Base-by-base conservation (phyloP, 495 filamentous ascomycete species). In the Aspergillus diversus region DNA sequence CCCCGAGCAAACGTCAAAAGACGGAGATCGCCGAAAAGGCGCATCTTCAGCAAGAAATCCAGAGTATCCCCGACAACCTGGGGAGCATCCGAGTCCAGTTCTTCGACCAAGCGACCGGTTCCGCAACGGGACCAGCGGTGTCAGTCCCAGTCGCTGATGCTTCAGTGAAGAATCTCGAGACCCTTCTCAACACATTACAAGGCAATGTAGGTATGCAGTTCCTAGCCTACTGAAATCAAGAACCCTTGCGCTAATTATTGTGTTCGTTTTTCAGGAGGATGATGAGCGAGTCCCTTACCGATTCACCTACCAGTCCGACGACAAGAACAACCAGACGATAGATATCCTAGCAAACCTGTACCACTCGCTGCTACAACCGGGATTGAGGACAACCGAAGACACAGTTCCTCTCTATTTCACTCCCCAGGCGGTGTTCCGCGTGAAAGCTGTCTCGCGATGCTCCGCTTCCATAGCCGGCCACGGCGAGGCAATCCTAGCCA, bases 381-480 rank as follows among this genome's bases (percentile, higher is more conserved):
- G 86, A 0, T 66, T 87, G 42, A 87, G 85, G 61, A 87, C 84
- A 21, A 90, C 88, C 51, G 90, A 92, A 83, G 87, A 90, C 63
- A 83, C 86, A 4, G 85, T 97, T 48, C 89, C 83, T 3, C 86
- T 97, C 21, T 87, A 88, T 61, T 93, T 90, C 69, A 92, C 92
- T 34, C 94, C 95, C 0, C 95, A 98, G 74, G 91, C 94, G 2
- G 89, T 99, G 5, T 98, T 99, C 80, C 89, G 89, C 69, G 95
- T 98, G 49, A 92, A 92, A 64, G 91, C 93, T 3, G 92, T 97
- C 33, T 92, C 92, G 31, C 84, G 95, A 70, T 95, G 94, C 77
- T 89, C 93, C 7, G 90, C 93, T 52, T 87, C 89, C 33, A 94
- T 99, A 64, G 84, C 89, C 7, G 95, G 95, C 8, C 96, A 99